Evolutionary conservation across 2,329 filamentous ascomycete genomes (phyloP).

Genomic region (Cladosporium phlei): DNA sequence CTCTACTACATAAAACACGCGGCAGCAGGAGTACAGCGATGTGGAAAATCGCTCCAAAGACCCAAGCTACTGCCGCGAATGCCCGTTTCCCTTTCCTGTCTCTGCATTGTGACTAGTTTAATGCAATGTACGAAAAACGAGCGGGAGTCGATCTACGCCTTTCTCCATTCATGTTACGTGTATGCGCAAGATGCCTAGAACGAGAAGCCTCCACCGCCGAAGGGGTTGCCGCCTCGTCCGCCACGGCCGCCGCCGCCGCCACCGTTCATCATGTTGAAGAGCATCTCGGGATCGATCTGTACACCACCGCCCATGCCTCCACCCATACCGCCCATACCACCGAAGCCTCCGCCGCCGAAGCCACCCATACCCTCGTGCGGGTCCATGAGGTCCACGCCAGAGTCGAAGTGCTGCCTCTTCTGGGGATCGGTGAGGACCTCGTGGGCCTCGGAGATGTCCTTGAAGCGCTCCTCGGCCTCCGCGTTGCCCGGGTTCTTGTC

Average conservation of each 20-base stretch:
- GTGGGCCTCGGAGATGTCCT: slow-evolving; percentile 96
- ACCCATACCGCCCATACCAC: slow-evolving; percentile 41
- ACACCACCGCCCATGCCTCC: slow-evolving; percentile 40
- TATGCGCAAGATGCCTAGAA: slow-evolving; percentile 4
- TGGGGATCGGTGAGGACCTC: slow-evolving; percentile 91
- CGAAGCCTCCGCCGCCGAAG: slow-evolving; percentile 39
- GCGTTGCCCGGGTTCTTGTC: slow-evolving; percentile 94
- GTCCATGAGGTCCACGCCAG: slow-evolving; percentile 84
- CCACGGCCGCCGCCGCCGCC: slow-evolving; percentile 41
- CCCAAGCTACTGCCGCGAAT: too few species aligned
- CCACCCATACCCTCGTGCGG: slow-evolving; percentile 78
- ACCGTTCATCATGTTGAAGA: slow-evolving; percentile 79
- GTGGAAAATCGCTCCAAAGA: too few species aligned
- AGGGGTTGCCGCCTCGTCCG: slow-evolving; percentile 21
- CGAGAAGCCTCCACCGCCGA: slow-evolving; percentile 17
- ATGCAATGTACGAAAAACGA: too few species aligned
- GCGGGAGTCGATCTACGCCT: too few species aligned
- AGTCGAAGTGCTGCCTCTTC: slow-evolving; percentile 89
- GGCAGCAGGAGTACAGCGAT: too few species aligned
- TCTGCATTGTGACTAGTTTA: too few species aligned
- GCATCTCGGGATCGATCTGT: slow-evolving; percentile 67
- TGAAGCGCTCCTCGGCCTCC: slow-evolving; percentile 84
- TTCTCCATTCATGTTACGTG: too few species aligned
- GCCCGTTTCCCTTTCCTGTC: too few species aligned
- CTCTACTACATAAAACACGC: too few species aligned